Conservation (phyloP, 805 yeast genomes). For the Metschnikowia similis region DNA sequence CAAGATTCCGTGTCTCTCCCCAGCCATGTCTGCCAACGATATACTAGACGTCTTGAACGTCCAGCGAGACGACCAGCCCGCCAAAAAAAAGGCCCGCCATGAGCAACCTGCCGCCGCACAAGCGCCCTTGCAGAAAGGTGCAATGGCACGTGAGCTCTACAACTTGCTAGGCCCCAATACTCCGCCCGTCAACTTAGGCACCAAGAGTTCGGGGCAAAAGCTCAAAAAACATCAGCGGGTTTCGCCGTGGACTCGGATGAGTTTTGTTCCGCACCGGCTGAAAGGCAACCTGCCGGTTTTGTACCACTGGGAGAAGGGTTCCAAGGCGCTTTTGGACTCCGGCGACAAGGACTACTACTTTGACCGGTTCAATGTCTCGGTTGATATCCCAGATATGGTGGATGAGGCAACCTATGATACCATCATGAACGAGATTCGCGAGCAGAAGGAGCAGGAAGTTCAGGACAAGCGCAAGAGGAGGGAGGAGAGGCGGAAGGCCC, state of each 20-base stretch:
- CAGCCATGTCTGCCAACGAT: slow-evolving; percentile 42
- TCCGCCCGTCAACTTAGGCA: slow-evolving; percentile 59
- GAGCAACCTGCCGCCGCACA: slow-evolving; percentile 5
- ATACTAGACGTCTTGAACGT: slow-evolving; percentile 74
- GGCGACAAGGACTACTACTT: slow-evolving; percentile 53
- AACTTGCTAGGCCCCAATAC: slow-evolving; percentile 87
- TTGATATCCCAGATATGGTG: slow-evolving; percentile 67
- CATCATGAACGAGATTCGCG: slow-evolving; percentile 43
- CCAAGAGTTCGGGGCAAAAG: slow-evolving; percentile 34
- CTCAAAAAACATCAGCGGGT: slow-evolving; percentile 65
- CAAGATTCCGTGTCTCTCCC: neutral
- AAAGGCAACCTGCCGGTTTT: slow-evolving; percentile 44
- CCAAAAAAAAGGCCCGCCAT: slow-evolving; percentile 38
- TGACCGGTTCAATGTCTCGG: slow-evolving; percentile 65
- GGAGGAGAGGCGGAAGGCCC: slow-evolving; percentile 2
- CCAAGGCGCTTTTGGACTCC: slow-evolving; percentile 41
- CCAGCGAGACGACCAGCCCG: slow-evolving; percentile 45
- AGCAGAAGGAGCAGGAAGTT: slow-evolving; percentile 13
- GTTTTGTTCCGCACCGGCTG: slow-evolving; percentile 52
- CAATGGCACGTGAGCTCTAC: slow-evolving; percentile 87
- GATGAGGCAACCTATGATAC: slow-evolving; percentile 54
- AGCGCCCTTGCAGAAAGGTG: slow-evolving; percentile 36
- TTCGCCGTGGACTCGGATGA: slow-evolving; percentile 75
- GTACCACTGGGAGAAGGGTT: slow-evolving; percentile 85
- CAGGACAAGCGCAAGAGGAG: slow-evolving; percentile 8